Conservation (phyloP, 495 filamentous ascomycete genomes). For the Zalerion maritima region DNA sequence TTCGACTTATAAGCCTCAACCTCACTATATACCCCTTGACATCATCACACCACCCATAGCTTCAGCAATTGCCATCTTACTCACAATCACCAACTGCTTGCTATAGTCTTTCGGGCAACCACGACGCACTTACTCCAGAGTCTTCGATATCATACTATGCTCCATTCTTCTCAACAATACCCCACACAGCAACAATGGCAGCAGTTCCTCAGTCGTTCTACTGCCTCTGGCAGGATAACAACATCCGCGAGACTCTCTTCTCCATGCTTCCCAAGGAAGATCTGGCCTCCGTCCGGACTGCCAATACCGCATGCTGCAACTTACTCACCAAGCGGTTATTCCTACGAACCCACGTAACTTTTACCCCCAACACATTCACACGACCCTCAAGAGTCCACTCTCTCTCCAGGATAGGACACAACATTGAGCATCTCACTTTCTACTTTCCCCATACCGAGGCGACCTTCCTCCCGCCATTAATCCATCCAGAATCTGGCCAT, state of each 20-base stretch:
- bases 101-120: constrained; percentile 2
- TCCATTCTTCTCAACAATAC: constrained; percentile 20
- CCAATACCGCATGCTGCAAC: constrained; percentile 35
- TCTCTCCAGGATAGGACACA: constrained; percentile 53
- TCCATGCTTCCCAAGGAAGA: constrained; percentile 32
- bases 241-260: constrained; percentile 35
- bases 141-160: no score
- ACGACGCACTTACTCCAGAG: no score
- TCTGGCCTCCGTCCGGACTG: constrained; percentile 33
- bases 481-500: constrained; percentile 54
- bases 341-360: constrained; percentile 42
- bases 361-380: constrained; percentile 56
- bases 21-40: no score
- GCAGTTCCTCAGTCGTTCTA: constrained; percentile 30
- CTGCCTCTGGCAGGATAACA: constrained; percentile 38
- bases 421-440: constrained; percentile 57
- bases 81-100: no score
- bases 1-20: no score
- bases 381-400: constrained; percentile 51
- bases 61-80: no score
- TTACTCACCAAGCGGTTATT: constrained; percentile 39
- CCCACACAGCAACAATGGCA: constrained; percentile 35
- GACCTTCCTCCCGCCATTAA: constrained; percentile 62
- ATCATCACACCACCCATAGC: no score
- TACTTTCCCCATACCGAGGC: constrained; percentile 50